Conservation (phyloP, 192 early-diverging fungal genomes). For the Coemansia sp. region DNA sequence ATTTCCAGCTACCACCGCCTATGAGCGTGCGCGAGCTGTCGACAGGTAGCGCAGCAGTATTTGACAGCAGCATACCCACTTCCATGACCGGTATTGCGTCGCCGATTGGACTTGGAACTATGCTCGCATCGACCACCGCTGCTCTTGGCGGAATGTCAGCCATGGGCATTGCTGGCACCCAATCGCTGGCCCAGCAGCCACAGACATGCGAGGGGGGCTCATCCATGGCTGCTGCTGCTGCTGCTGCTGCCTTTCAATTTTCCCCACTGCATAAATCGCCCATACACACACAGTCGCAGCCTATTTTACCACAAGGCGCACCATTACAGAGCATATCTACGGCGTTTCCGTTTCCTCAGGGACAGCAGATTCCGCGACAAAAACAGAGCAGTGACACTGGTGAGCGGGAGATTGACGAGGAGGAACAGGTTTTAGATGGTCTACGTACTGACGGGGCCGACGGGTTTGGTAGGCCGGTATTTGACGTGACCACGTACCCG, state of each 20-base stretch:
- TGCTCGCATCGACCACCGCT: constrained; percentile 10
- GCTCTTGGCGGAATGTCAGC: constrained; percentile 4
- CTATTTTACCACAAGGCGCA: neutral
- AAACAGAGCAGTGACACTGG: neutral
- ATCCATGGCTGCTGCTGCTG: constrained; percentile 18
- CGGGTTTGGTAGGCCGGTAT: constrained; percentile 44
- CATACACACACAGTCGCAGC: constrained; percentile 5
- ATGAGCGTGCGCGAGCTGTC: constrained; percentile 37
- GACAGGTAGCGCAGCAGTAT: constrained; percentile 14
- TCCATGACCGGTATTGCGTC: constrained; percentile 23
- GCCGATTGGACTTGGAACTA: constrained; percentile 27
- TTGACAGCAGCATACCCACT: constrained; percentile 21
- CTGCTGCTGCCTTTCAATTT: constrained; percentile 45
- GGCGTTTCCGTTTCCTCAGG: neutral
- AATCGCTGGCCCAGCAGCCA: constrained; percentile 10
- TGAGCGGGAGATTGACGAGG: constrained; percentile 17
- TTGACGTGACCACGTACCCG: constrained; percentile 33
- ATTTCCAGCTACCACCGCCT: constrained; percentile 13
- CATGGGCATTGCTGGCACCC: neutral
- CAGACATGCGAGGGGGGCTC: constrained; percentile 3
- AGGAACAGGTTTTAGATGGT: constrained; percentile 42
- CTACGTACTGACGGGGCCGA: constrained; percentile 41
- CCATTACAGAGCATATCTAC: neutral
- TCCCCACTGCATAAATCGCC: constrained; percentile 18
- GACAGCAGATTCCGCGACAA: neutral